These are phyloP conservation scores for Cryptococcus wingfieldii DNA, from an alignment of 1,284 basidiomycete genomes.

Conservation along the genomic window DNA sequence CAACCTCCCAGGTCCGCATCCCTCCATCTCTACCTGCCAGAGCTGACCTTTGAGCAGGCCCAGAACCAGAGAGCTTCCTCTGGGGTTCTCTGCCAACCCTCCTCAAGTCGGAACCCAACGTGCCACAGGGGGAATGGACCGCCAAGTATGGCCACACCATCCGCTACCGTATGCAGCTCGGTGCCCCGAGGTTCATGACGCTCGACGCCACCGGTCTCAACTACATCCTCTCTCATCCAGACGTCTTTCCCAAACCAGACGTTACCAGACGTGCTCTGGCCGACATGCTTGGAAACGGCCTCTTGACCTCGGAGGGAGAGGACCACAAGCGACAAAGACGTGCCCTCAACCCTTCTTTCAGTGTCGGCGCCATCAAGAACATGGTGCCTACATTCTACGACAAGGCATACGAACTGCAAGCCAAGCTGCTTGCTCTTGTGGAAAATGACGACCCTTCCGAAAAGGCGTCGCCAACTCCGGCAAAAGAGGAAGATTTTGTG, in stretches of 20 bases:
- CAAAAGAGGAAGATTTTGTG: conserved; percentile 16
- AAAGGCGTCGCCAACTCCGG: conserved; percentile 16
- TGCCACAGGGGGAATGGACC: conserved; percentile 19
- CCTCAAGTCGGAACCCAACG: conserved; percentile 13
- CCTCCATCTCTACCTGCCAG: not conserved
- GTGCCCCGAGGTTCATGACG: conserved; percentile 53
- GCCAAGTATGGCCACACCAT: conserved; percentile 21
- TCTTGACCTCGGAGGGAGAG: conserved; percentile 47
- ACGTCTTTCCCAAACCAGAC: conserved; percentile 64
- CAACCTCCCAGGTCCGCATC: conserved; percentile 24
- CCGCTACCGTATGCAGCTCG: conserved; percentile 16
- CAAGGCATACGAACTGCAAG: conserved; percentile 57
- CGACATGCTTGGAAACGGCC: conserved; percentile 40
- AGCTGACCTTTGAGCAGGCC: conserved; percentile 10
- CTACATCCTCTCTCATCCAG: conserved; percentile 59
- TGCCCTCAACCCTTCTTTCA: conserved; percentile 46
- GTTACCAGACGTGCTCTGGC: conserved; percentile 58
- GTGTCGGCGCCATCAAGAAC: conserved; percentile 39
- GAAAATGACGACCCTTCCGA: conserved; percentile 13
- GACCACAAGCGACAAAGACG: conserved; percentile 55
- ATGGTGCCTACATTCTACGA: conserved; percentile 58
- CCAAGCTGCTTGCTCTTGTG: conserved; percentile 20
- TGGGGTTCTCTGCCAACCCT: conserved; percentile 19
- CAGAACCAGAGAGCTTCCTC: conserved; percentile 9
- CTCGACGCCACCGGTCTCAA: conserved; percentile 60